Evolutionary conservation across 164 flowering plant genomes (phyloP).

Genomic region (Vitis labrusca): DNA sequence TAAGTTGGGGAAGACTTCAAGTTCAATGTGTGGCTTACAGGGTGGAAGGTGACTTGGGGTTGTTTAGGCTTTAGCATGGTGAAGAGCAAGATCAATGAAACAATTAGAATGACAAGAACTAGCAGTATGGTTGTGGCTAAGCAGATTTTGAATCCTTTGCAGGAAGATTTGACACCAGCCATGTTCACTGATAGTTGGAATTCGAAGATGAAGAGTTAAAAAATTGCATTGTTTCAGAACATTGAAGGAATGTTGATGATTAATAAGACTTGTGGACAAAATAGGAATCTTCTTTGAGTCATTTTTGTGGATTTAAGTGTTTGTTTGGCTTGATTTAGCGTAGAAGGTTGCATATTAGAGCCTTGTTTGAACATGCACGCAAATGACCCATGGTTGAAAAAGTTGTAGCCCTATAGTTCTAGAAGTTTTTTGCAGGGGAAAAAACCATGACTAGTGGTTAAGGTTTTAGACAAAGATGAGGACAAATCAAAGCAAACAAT

Average conservation of each 20-base stretch:
- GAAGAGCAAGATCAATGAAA: slow-evolving; percentile 23
- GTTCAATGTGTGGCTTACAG: slow-evolving; percentile 13
- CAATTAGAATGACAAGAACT: not conserved
- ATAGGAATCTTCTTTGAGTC: not conserved
- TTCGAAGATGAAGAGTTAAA: not conserved
- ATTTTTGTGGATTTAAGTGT: slow-evolving; percentile 1
- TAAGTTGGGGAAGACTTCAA: slow-evolving; percentile 1
- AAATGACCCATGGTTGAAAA: not conserved
- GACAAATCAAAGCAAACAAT: not conserved
- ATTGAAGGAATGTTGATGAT: not conserved
- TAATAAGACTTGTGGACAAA: not conserved
- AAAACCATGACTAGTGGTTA: too few species aligned
- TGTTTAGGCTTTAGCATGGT: slow-evolving; percentile 47
- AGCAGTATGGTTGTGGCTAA: slow-evolving; percentile 24
- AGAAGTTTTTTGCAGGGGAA: too few species aligned
- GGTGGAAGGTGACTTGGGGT: slow-evolving; percentile 27
- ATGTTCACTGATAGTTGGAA: too few species aligned
- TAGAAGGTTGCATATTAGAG: not conserved
- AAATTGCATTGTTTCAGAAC: not conserved
- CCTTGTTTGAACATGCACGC: not conserved
- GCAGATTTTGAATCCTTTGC: slow-evolving; percentile 31
- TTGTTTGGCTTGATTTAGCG: not conserved
- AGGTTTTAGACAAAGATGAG: slow-evolving; percentile 1
- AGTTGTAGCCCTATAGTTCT: not conserved
- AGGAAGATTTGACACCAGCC: not conserved